Evolutionary conservation across 139 green algal species (phyloP).

Genomic region (Asterochloris erici): DNA sequence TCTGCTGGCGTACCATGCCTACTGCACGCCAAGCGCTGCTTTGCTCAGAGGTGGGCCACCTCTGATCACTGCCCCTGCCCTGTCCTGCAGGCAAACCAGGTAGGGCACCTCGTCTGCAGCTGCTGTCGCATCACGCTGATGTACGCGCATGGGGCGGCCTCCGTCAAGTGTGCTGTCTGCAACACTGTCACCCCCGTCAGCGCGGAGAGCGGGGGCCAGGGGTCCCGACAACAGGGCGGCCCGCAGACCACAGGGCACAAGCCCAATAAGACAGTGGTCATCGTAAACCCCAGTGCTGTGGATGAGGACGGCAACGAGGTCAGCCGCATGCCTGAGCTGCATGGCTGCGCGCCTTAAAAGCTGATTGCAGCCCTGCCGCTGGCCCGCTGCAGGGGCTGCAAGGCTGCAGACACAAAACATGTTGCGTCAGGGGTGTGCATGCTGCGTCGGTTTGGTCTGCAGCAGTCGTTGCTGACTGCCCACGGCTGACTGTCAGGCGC

Average conservation of each 20-base stretch:
- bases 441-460: no score
- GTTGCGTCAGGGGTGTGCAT: no score
- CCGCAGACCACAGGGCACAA: neutral
- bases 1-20: neutral
- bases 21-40: conserved; percentile 12
- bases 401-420: no score
- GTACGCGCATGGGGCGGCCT: conserved; percentile 83
- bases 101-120: conserved; percentile 84
- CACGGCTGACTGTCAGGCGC: no score
- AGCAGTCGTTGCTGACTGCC: no score
- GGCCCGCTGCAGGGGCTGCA: no score
- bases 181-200: conserved; percentile 72
- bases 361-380: no score
- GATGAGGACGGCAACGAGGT: conserved; percentile 77
- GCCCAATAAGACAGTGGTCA: conserved; percentile 64
- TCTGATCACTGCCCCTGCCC: neutral
- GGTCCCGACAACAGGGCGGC: neutral
- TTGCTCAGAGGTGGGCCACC: neutral
- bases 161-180: conserved; percentile 93
- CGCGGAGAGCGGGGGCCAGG: neutral
- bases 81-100: conserved; percentile 49
- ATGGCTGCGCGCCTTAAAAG: no score
- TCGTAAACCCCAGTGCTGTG: conserved; percentile 73
- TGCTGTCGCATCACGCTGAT: conserved; percentile 82
- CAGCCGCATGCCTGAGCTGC: neutral